Base-by-base conservation (phyloP, 202 grass and related monocot genomes). In the Brachypodium distachyon region DNA sequence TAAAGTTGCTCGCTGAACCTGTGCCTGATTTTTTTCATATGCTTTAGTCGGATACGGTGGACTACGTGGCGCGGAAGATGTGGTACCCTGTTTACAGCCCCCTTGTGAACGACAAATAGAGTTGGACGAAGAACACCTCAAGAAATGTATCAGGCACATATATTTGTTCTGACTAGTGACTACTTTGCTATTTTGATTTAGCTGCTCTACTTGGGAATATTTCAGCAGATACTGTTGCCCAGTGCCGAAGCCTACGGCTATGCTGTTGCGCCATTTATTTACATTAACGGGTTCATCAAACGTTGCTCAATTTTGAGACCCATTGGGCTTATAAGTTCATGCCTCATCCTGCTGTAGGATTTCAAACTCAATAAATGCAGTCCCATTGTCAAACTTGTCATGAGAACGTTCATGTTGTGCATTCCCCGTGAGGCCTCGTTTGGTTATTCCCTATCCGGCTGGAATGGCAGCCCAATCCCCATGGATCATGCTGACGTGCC, bases 71-170 rank as follows among this genome's bases (percentile, higher is more conserved):
- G 80, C 82, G 84, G 67, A 94, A 97, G 37, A 97, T 97, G 95
- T 97, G 95, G 95, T 97, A 84, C 71, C 95, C 95, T 28, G 40
- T 94, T 82, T 97, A 97, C 49, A 86, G 95, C 66, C 95, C 91
- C 2, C 89, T 98, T 49, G 91, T 98, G 70, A 93, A 90, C 44
- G 87, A 95, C 63, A 92, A 98, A 73, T 98, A 52, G 90, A 76
- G 53, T 57, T 41, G 0, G 3, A 27, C 1, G 6, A 40, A 46
- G 25, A 40, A 47, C 27, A n/a, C 48, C 28, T 19, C 13, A 74
- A 69, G 43, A 61, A 67, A 68, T 75, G 48, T 42, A 46, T 25
- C 60, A 7, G 36, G 19, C 19, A 37, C 47, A 36, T 12, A 40
- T 27, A 72, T 72, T 51, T 75, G 44, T 83, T 74, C 70, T 23